phyloP scores from a whole-genome alignment of 495 filamentous ascomycete genomes.

The Apodospora peruviana region DNA sequence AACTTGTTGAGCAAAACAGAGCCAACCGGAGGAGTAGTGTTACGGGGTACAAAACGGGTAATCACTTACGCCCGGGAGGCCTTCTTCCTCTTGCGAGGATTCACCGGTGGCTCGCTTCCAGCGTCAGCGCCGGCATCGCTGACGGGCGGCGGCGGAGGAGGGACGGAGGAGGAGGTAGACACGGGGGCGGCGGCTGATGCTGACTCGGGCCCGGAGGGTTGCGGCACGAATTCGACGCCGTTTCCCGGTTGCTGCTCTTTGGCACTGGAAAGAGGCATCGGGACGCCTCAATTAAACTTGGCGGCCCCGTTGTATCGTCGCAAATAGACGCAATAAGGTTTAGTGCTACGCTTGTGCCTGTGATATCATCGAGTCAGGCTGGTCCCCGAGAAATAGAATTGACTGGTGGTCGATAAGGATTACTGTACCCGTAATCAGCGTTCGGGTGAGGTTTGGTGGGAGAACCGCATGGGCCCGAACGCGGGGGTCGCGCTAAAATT shows the following conservation, averaged over 20 bases:
- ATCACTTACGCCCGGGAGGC: slow-evolving; percentile 30
- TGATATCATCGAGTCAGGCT: background rate
- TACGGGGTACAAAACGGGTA: background rate
- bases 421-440: too few species aligned
- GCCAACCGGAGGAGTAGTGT: background rate
- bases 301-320: too few species aligned
- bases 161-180: background rate
- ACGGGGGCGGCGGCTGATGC: background rate
- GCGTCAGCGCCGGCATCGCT: slow-evolving; percentile 23
- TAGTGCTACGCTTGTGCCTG: too few species aligned
- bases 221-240: background rate
- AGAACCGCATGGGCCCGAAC: slow-evolving; percentile 3
- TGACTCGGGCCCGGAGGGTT: background rate
- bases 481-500: slow-evolving; percentile 1
- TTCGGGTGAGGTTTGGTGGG: slow-evolving; percentile 1
- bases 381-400: background rate
- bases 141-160: slow-evolving; percentile 8
- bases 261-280: background rate
- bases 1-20: background rate
- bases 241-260: slow-evolving; percentile 2
- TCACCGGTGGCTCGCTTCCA: slow-evolving; percentile 23
- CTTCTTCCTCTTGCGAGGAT: slow-evolving; percentile 34
- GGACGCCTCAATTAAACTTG: too few species aligned
- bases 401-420: background rate
- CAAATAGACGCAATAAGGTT: too few species aligned